Conservation (phyloP, 257 asterid genomes). For the Ocimum tenuiflorum region DNA sequence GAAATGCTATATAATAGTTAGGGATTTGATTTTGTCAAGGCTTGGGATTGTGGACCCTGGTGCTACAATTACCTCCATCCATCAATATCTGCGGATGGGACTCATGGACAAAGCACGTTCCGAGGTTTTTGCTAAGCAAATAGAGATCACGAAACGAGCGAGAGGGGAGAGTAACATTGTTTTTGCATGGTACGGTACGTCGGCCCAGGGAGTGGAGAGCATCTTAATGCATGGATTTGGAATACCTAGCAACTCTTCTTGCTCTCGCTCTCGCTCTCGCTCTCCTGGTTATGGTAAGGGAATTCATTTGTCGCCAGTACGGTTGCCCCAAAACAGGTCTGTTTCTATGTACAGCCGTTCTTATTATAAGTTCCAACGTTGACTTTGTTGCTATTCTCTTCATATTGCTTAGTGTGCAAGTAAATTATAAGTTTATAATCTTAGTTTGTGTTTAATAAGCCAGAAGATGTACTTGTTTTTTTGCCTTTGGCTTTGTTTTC, state of each 20-base stretch:
- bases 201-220: conserved; percentile 45
- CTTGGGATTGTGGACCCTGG: conserved; percentile 29
- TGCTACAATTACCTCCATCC: conserved; percentile 37
- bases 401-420: too few relatives aligned
- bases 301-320: conserved; percentile 41
- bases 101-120: conserved; percentile 36
- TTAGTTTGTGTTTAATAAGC: not conserved
- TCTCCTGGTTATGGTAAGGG: conserved; percentile 39
- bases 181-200: conserved; percentile 64
- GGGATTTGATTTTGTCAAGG: conserved; percentile 31
- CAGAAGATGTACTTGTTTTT: not conserved
- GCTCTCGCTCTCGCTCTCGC: too few relatives aligned
- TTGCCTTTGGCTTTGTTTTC: not conserved
- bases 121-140: conserved; percentile 39
- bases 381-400: not conserved
- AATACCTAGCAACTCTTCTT: conserved; percentile 20
- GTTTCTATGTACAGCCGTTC: not conserved
- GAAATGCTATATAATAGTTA: conserved; percentile 23
- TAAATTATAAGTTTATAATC: too few relatives aligned
- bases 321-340: conserved; percentile 44
- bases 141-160: conserved; percentile 31
- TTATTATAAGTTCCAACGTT: not conserved
- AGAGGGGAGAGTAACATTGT: conserved; percentile 49
- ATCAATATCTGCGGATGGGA: conserved; percentile 35
- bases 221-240: conserved; percentile 53